A percentile compares a stretch with the other conserved stretches of the same genome.
phyloP scores from a whole-genome alignment of 495 filamentous ascomycete species.

The Amphirosellinia nigrospora region DNA sequence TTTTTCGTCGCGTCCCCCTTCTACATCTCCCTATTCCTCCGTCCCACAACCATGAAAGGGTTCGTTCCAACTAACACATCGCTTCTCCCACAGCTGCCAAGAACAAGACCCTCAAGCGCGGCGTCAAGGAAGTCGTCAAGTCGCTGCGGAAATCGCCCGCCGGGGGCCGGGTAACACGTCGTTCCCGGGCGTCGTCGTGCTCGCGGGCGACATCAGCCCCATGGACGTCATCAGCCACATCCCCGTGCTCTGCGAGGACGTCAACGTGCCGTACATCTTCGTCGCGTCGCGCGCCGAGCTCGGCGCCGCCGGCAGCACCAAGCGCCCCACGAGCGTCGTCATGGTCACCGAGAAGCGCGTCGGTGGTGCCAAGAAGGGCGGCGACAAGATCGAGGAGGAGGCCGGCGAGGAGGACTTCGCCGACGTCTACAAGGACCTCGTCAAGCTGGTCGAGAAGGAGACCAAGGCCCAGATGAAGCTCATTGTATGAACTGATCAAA shows the following conservation, averaged over 20 bases:
- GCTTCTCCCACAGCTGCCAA: conserved; percentile 71
- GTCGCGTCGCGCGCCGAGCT: conserved; percentile 86
- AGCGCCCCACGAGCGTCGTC: conserved; percentile 92
- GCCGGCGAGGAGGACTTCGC: conserved; percentile 69
- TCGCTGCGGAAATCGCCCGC: conserved; percentile 85
- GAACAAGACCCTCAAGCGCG: conserved; percentile 90
- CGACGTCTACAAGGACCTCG: conserved; percentile 73
- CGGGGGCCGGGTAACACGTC: conserved; percentile 55
- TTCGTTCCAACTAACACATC: background rate
- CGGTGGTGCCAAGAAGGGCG: conserved; percentile 50
- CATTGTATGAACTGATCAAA: conserved; percentile 13
- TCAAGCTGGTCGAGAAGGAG: conserved; percentile 78
- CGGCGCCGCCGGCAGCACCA: conserved; percentile 87
- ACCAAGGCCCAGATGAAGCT: conserved; percentile 45
- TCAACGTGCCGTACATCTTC: conserved; percentile 93
- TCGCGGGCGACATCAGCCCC: conserved; percentile 95
- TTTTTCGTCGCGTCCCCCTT: conserved; percentile 1
- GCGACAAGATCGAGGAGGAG: conserved; percentile 53
- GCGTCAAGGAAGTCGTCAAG: conserved; percentile 98
- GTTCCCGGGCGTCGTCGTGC: conserved; percentile 78
- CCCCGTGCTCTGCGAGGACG: conserved; percentile 96
- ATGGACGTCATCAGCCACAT: conserved; percentile 98
- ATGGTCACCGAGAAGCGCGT: conserved; percentile 71
- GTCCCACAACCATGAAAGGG: background rate
- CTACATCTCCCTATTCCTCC: background rate